Evolutionary conservation across 495 filamentous ascomycete species (phyloP).

Genomic region (Daldinia concentrica): DNA sequence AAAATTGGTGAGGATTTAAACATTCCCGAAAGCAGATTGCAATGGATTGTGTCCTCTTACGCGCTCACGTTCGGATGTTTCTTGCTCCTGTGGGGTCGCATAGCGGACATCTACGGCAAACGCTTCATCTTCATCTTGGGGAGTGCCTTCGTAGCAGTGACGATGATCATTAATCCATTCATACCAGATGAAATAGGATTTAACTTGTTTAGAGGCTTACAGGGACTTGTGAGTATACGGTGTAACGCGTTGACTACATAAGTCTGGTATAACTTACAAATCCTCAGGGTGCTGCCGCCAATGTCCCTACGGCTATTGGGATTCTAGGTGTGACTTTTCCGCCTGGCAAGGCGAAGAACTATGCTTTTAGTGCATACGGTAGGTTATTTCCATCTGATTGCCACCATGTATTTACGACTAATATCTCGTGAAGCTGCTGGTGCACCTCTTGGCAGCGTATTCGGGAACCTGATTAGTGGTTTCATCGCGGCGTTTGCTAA

Average conservation of each 20-base stretch:
- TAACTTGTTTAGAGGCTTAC: constrained; percentile 74
- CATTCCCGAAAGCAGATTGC: constrained; percentile 65
- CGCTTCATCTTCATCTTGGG: constrained; percentile 72
- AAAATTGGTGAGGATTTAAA: constrained; percentile 62
- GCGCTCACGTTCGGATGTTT: constrained; percentile 74
- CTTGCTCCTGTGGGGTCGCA: constrained; percentile 75
- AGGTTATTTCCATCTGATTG: background rate
- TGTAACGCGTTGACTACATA: background rate
- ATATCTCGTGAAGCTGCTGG: constrained; percentile 57
- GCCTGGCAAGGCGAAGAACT: constrained; percentile 70
- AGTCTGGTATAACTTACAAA: constrained; percentile 35
- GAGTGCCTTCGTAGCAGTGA: constrained; percentile 69
- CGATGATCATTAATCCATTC: constrained; percentile 72
- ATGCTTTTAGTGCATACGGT: constrained; percentile 65
- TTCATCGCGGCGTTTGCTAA: constrained; percentile 63
- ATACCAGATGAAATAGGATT: constrained; percentile 71
- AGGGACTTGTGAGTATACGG: constrained; percentile 67
- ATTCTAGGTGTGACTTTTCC: constrained; percentile 69
- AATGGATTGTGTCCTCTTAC: constrained; percentile 72
- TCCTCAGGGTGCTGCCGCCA: constrained; percentile 69
- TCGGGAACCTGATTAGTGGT: constrained; percentile 64
- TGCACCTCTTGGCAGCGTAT: constrained; percentile 64
- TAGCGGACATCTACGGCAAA: constrained; percentile 79
- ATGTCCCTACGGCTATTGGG: constrained; percentile 72
- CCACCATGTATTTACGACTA: background rate